Evolutionary conservation across 2,329 filamentous ascomycete genomes (phyloP), one percentile per base, ranked within the genome.

Genomic region (Arthrobotrys musiformis): DNA sequence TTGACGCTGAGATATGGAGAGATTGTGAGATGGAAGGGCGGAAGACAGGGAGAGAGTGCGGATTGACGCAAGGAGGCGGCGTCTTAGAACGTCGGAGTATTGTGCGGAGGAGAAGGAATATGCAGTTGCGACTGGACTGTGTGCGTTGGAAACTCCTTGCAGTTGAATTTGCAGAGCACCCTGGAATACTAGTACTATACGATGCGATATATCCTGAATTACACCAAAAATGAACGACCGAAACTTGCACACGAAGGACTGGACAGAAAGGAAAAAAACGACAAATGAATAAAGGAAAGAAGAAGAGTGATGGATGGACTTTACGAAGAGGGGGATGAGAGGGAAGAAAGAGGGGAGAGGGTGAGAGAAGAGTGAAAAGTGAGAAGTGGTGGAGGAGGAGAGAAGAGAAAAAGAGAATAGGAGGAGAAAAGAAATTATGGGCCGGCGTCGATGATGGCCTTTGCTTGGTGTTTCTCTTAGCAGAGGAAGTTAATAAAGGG

Each of bases 361-460:
- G 42, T 56, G 54, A 28, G 56, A 35, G 26, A 19, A 74, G 69
- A 74, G 68, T n/a, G n/a, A n/a, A n/a, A n/a, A n/a, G n/a, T n/a
- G 40, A 44, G 33, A 35, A 19, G 33, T 33, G 40, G 40, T 42
- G 40, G 40, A 19, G 40, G 40, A 19, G n/a, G n/a, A 19, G 40
- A 19, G 40, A 19, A 42, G 63, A 61, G 48, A 66, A 48, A 33
- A 44, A 17, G 63, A 42, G 54, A 58, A 58, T 58, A 52, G 26
- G 33, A 52, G 56, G 42, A 75, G 69, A 70, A 67, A 75, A 76
- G 72, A 76, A 76, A 76, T 76, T 76, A 76, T 76, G 54, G 44
- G 19, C 37, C 44, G 44, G 63, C 52, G 58, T 76, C 72, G 54
- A 75, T 75, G 60, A 40, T 35, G 60, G 60, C n/a, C n/a, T n/a